Conservation (phyloP, 305 asterid species). For the Plantago rigida region DNA sequence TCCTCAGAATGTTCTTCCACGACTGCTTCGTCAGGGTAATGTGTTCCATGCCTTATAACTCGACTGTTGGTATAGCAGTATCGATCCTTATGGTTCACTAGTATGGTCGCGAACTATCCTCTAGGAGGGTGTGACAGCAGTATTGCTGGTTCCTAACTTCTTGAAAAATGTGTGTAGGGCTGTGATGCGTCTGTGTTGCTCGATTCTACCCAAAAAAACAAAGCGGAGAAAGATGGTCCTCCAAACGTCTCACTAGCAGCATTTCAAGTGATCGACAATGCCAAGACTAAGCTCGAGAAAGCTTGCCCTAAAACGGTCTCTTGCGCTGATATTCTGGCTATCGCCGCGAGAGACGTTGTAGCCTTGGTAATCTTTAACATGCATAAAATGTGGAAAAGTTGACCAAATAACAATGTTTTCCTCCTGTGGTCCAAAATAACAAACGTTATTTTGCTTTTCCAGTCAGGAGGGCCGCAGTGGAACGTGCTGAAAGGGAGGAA, state of each 20-base stretch:
- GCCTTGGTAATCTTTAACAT: slow-evolving; percentile 34
- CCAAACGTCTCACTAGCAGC: slow-evolving; percentile 56
- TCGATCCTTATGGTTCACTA: too few species aligned
- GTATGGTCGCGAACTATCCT: too few species aligned
- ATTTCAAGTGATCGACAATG: slow-evolving; percentile 56
- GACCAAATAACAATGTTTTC: background rate
- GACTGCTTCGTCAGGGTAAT: slow-evolving; percentile 68
- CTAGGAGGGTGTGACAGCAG: too few species aligned
- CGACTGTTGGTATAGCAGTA: background rate
- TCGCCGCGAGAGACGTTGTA: slow-evolving; percentile 67
- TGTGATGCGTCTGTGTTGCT: slow-evolving; percentile 78
- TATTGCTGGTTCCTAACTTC: background rate
- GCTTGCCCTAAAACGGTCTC: slow-evolving; percentile 61
- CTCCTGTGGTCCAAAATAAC: background rate
- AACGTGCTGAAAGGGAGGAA: slow-evolving; percentile 54
- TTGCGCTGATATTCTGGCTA: slow-evolving; percentile 63
- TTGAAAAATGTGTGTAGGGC: slow-evolving; percentile 36
- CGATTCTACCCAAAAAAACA: slow-evolving; percentile 47
- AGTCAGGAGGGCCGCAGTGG: slow-evolving; percentile 76
- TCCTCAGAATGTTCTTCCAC: slow-evolving; percentile 75
- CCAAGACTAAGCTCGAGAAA: slow-evolving; percentile 47
- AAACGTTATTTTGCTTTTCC: background rate
- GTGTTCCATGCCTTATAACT: background rate
- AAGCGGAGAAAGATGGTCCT: slow-evolving; percentile 78
- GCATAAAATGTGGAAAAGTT: background rate